Conservation (phyloP, 1,284 basidiomycete species). For the Leccinum subspadiceum region DNA sequence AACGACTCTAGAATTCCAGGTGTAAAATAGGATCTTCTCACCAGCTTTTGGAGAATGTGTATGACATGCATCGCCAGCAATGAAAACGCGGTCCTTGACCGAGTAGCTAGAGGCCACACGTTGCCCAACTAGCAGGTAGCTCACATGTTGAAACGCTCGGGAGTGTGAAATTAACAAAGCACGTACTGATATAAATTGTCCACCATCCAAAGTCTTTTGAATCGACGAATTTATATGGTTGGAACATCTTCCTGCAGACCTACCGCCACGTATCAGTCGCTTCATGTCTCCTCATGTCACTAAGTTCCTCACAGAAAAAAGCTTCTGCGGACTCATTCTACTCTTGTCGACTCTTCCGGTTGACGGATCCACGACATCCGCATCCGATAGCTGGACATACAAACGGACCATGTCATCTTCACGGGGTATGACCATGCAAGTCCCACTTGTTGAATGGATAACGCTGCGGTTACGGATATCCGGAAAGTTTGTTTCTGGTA, state of each 20-base stretch:
- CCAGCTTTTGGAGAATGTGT: slow-evolving; percentile 83
- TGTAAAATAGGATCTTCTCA: slow-evolving; percentile 14
- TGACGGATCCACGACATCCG: slow-evolving; percentile 45
- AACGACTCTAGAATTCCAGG: neutral
- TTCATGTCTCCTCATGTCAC: neutral
- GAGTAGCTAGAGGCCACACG: slow-evolving; percentile 72
- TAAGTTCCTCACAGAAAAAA: slow-evolving; percentile 50
- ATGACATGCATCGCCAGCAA: slow-evolving; percentile 80
- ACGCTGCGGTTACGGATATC: slow-evolving; percentile 72
- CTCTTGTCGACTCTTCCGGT: slow-evolving; percentile 63
- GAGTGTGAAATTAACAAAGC: neutral
- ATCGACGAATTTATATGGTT: slow-evolving; percentile 64
- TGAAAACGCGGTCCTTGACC: slow-evolving; percentile 70
- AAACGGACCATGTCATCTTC: slow-evolving; percentile 70
- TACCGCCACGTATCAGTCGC: slow-evolving; percentile 18
- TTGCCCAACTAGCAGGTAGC: slow-evolving; percentile 58
- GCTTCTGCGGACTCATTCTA: slow-evolving; percentile 55
- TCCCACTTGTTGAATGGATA: slow-evolving; percentile 60
- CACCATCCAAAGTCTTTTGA: slow-evolving; percentile 72
- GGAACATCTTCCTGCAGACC: slow-evolving; percentile 64
- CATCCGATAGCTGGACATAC: slow-evolving; percentile 69
- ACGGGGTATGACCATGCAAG: slow-evolving; percentile 76
- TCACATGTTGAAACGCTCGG: neutral
- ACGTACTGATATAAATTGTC: slow-evolving; percentile 71
- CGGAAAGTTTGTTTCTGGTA: slow-evolving; percentile 75